phyloP scores from a whole-genome alignment of 2,329 filamentous ascomycete genomes.

The Arthrobotrys sinensis region DNA sequence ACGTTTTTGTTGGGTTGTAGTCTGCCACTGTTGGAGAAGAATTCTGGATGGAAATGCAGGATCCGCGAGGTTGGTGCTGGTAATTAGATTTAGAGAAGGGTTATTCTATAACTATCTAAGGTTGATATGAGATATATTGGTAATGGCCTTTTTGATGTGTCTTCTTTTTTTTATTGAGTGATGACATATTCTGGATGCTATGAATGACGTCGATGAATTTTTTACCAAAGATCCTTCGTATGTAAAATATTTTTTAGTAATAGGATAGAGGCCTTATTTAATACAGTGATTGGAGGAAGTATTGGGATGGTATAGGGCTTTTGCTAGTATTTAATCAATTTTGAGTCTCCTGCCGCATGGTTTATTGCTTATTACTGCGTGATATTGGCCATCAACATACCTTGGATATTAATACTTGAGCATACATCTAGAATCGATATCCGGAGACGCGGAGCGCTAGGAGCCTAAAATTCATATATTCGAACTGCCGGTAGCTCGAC shows the following conservation, averaged over 20 bases:
- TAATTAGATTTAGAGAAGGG: constrained; percentile 55
- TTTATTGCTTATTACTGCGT: no score
- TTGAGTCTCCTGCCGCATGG: background rate
- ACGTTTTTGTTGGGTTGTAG: constrained; percentile 71
- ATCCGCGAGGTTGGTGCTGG: constrained; percentile 81
- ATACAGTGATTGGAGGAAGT: background rate
- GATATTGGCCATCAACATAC: no score
- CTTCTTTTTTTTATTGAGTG: constrained; percentile 52
- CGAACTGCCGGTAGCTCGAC: background rate
- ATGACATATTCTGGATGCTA: constrained; percentile 12
- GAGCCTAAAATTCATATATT: background rate
- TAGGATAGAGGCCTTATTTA: background rate
- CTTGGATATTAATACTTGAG: no score
- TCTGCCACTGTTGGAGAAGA: constrained; percentile 83
- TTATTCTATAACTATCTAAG: background rate
- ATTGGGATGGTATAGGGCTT: background rate
- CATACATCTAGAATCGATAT: no score
- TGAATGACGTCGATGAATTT: constrained; percentile 3
- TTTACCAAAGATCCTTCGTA: constrained; percentile 17
- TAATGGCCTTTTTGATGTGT: constrained; percentile 44
- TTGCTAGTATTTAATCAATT: background rate
- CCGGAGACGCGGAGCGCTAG: no score
- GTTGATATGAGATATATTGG: constrained; percentile 22
- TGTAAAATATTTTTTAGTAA: constrained; percentile 27
- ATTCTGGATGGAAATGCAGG: constrained; percentile 90